These are phyloP conservation scores for Diaporthe sp. DNA, from an alignment of 2,329 filamentous ascomycete genomes.

Conservation along the genomic window DNA sequence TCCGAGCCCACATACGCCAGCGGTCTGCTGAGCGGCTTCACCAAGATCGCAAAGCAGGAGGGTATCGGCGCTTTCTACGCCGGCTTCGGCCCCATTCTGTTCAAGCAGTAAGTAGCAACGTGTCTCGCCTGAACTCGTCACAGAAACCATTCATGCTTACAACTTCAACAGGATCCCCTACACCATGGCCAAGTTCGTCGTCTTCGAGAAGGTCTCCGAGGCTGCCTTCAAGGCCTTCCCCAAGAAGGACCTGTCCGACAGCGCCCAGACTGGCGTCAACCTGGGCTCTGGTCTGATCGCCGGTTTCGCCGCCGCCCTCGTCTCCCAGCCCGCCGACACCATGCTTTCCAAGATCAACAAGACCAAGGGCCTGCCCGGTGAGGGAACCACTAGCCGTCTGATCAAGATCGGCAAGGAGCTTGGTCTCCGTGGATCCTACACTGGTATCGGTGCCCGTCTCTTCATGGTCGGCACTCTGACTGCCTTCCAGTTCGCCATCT, in stretches of 20 bases:
- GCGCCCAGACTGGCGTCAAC: conserved; percentile 71
- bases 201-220: conserved; percentile 47
- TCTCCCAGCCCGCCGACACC: conserved; percentile 82
- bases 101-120: conserved; percentile 75
- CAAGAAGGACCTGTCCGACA: conserved; percentile 48
- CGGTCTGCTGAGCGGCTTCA: conserved; percentile 83
- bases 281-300: conserved; percentile 79
- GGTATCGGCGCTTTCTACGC: conserved; percentile 90
- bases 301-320: conserved; percentile 79
- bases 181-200: conserved; percentile 47
- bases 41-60: conserved; percentile 87
- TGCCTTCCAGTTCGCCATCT: conserved; percentile 80
- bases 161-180: conserved; percentile 45
- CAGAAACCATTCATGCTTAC: conserved; percentile 2
- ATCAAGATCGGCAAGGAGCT: conserved; percentile 81
- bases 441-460: conserved; percentile 78
- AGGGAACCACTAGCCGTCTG: conserved; percentile 76
- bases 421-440: conserved; percentile 75
- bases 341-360: conserved; percentile 87
- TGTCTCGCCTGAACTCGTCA: background rate
- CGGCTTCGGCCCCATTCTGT: conserved; percentile 88
- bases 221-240: conserved; percentile 44
- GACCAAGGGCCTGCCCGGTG: conserved; percentile 78
- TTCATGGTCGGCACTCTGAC: conserved; percentile 79
- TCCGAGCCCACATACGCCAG: conserved; percentile 88